Conservation (phyloP, 108 stramenopile species). For the Nitzschia sp. region DNA sequence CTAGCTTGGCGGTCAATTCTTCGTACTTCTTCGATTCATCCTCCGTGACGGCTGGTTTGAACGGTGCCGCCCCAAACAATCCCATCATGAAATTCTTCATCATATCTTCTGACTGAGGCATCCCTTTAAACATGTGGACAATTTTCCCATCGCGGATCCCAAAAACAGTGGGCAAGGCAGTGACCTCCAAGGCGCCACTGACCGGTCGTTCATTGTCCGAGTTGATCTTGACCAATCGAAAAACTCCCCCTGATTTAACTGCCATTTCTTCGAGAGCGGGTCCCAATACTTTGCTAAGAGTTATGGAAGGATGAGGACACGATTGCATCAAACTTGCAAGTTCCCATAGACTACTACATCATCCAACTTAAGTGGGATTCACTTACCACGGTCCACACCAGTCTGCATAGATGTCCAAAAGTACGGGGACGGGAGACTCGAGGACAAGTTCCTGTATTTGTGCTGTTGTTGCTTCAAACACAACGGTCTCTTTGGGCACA, state of each 20-base stretch:
- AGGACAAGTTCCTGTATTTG: conserved; percentile 75
- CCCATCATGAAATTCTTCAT: conserved; percentile 87
- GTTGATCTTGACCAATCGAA: conserved; percentile 87
- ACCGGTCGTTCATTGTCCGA: conserved; percentile 78
- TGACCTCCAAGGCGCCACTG: conserved; percentile 73
- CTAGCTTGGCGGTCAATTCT: conserved; percentile 61
- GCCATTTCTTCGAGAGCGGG: conserved; percentile 87
- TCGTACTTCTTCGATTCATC: conserved; percentile 60
- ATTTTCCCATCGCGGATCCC: conserved; percentile 82
- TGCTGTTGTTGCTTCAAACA: conserved; percentile 75
- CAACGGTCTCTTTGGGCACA: conserved; percentile 70
- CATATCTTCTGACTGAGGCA: conserved; percentile 72
- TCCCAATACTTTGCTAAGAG: conserved; percentile 79
- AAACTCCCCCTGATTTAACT: conserved; percentile 73
- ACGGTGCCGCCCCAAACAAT: conserved; percentile 57
- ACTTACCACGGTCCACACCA: conserved; percentile 48
- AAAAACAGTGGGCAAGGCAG: conserved; percentile 84
- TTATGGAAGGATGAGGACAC: too few species aligned
- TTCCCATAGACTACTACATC: not conserved
- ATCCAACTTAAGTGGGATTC: not conserved
- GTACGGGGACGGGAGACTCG: conserved; percentile 87
- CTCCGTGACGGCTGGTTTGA: conserved; percentile 59
- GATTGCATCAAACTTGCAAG: too few species aligned
- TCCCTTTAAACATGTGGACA: conserved; percentile 76
- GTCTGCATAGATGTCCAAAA: conserved; percentile 83